Percentiles rank a stretch among this genome's conserved stretches.
phyloP scores from a whole-genome alignment of 139 green algal genomes.

The Raphidocelis subcapitata region DNA sequence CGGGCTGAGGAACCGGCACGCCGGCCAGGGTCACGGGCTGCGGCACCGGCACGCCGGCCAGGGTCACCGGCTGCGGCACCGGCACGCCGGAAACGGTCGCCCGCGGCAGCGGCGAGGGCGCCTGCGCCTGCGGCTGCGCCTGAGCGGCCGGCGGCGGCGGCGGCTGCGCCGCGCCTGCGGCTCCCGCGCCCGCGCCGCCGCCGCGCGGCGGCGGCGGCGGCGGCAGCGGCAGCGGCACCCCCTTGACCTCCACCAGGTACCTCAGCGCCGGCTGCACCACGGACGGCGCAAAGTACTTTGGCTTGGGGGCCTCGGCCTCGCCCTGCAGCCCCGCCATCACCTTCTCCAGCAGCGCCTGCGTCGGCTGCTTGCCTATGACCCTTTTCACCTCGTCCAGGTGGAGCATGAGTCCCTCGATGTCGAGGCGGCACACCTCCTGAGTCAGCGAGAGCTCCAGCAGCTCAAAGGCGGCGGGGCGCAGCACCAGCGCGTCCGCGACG shows the following conservation, averaged over 20 bases:
- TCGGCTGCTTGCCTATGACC: conserved; percentile 6
- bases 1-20: not conserved
- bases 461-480: conserved; percentile 18
- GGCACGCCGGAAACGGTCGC: not conserved
- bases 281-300: conserved; percentile 24
- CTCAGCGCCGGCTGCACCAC: conserved; percentile 34
- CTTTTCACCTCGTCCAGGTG: conserved; percentile 29
- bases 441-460: conserved; percentile 31
- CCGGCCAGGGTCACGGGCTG: not conserved
- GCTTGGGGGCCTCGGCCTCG: conserved; percentile 9
- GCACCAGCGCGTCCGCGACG: not conserved
- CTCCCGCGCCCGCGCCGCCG: too few relatives aligned
- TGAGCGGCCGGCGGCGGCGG: not conserved
- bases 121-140: not conserved
- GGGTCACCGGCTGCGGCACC: not conserved
- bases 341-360: conserved; percentile 18
- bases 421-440: conserved; percentile 2
- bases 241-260: conserved; percentile 1
- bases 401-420: too few relatives aligned
- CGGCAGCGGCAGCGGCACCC: conserved; percentile 3
- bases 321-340: conserved; percentile 16
- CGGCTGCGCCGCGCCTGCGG: not conserved
- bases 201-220: not conserved
- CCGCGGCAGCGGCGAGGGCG: not conserved
- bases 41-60: not conserved